Percentiles rank a stretch among this genome's conserved stretches.
Conservation (phyloP, 2,329 filamentous ascomycete genomes). For the Colletotrichum sp. region DNA sequence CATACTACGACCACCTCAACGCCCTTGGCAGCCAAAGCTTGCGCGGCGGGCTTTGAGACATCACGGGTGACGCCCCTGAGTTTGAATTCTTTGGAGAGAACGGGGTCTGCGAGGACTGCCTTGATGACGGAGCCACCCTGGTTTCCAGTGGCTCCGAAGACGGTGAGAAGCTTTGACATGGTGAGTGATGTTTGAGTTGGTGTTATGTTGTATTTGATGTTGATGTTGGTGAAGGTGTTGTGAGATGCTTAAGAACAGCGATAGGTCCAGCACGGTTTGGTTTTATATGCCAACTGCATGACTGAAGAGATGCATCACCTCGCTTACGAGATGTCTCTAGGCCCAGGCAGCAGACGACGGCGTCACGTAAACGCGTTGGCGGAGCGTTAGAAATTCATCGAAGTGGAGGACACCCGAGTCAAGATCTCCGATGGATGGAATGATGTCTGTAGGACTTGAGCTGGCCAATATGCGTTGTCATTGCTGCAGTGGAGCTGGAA, state of each 20-base stretch:
- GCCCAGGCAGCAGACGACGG: background rate
- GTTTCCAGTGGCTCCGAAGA: slow-evolving; percentile 55
- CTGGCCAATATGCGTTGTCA: background rate
- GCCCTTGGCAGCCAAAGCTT: slow-evolving; percentile 42
- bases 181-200: background rate
- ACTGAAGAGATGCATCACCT: background rate
- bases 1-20: slow-evolving; percentile 47
- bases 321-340: background rate
- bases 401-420: background rate
- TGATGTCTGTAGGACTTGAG: background rate
- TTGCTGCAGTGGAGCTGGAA: accelerated
- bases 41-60: slow-evolving; percentile 40
- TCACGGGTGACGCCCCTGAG: slow-evolving; percentile 55
- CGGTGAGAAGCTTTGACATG: slow-evolving; percentile 36
- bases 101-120: slow-evolving; percentile 49
- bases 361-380: background rate
- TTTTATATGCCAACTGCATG: background rate
- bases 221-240: background rate
- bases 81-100: slow-evolving; percentile 46
- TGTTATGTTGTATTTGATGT: background rate
- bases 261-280: background rate
- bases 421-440: background rate
- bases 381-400: background rate
- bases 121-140: slow-evolving; percentile 54
- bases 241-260: background rate